Evolutionary conservation across 179 eudicot genomes (phyloP).

Genomic region (Silene vulgaris): DNA sequence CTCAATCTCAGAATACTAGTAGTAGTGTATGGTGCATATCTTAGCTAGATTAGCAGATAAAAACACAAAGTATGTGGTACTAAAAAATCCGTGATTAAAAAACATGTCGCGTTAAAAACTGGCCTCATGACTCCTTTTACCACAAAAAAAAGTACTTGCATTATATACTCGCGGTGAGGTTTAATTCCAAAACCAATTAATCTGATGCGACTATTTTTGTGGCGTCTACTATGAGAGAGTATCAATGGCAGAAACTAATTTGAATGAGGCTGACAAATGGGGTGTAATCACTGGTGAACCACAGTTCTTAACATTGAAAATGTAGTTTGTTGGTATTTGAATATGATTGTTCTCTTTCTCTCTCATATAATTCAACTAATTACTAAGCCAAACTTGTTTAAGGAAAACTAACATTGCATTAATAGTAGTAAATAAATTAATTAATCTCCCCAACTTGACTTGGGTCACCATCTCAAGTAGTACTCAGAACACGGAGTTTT

Average conservation of each 20-base stretch:
- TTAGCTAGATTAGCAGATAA: background rate
- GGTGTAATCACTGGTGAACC: conserved; percentile 22
- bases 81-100: background rate
- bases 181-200: conserved; percentile 8
- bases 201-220: background rate
- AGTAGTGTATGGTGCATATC: background rate
- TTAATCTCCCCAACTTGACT: background rate
- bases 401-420: background rate
- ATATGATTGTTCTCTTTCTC: conserved; percentile 14
- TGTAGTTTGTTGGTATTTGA: conserved; percentile 32
- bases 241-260: conserved; percentile 4
- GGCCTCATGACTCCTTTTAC: background rate
- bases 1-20: background rate
- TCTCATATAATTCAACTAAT: conserved; percentile 23
- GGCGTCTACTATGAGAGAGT: background rate
- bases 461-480: conserved; percentile 15
- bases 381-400: background rate
- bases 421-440: conserved; percentile 9
- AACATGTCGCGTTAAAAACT: background rate
- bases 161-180: background rate
- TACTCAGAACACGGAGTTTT: too few relatives aligned
- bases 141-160: background rate
- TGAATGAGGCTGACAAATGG: conserved; percentile 19
- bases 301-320: conserved; percentile 31
- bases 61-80: background rate